phyloP scores from a whole-genome alignment of 2,329 filamentous ascomycete species.

The Beauveria rudraprayagi region DNA sequence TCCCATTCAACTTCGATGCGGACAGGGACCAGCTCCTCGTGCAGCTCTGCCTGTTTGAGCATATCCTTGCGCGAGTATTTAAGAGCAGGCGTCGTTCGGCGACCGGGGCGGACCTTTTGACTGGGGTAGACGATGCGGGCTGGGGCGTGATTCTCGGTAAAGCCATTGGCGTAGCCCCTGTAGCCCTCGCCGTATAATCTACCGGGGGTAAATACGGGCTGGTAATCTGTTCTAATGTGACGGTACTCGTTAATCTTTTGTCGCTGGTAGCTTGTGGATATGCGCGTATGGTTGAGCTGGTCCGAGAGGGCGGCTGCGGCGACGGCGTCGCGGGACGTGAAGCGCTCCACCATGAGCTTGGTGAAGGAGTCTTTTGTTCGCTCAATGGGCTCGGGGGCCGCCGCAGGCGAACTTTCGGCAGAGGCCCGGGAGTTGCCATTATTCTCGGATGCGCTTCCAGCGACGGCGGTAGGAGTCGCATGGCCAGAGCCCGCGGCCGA shows the following conservation, averaged over 20 bases:
- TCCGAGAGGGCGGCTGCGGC: slow-evolving; percentile 44
- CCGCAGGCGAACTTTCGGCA: slow-evolving; percentile 11
- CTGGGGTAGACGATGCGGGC: slow-evolving; percentile 71
- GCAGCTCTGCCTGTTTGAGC: slow-evolving; percentile 76
- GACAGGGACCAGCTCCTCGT: slow-evolving; percentile 86
- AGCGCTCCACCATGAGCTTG: slow-evolving; percentile 45
- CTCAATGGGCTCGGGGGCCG: slow-evolving; percentile 26
- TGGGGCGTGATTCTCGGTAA: slow-evolving; percentile 62
- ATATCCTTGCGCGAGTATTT: slow-evolving; percentile 73
- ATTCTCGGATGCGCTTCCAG: slow-evolving; percentile 17
- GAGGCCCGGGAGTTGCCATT: slow-evolving; percentile 19
- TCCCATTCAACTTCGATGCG: slow-evolving; percentile 92
- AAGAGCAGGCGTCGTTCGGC: slow-evolving; percentile 63
- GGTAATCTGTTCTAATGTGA: slow-evolving; percentile 46
- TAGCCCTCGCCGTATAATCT: slow-evolving; percentile 68
- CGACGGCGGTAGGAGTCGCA: slow-evolving; percentile 20
- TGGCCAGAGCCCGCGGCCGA: slow-evolving; percentile 25
- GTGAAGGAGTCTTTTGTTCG: slow-evolving; percentile 51
- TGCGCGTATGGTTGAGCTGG: slow-evolving; percentile 44
- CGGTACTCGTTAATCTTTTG: slow-evolving; percentile 65
- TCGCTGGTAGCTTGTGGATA: slow-evolving; percentile 54
- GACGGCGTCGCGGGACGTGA: slow-evolving; percentile 45
- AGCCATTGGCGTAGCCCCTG: slow-evolving; percentile 78
- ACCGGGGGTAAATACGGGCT: slow-evolving; percentile 46
- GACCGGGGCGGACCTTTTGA: slow-evolving; percentile 68